Evolutionary conservation across 2,329 filamentous ascomycete genomes (phyloP).

Genomic region (Tolypocladium paradoxum): DNA sequence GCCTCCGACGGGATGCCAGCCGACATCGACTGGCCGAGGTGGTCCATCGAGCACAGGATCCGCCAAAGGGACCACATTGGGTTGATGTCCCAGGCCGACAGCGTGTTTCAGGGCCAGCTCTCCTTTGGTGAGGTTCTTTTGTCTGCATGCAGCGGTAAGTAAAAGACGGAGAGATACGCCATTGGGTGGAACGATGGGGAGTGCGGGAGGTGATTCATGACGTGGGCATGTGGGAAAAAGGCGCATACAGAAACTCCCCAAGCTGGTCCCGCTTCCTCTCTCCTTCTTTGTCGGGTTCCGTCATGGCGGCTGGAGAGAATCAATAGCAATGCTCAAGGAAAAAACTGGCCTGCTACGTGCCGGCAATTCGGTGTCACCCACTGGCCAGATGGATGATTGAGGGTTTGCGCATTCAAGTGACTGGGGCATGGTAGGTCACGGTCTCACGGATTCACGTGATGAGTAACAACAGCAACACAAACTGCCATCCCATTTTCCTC

Average conservation of each 20-base stretch:
- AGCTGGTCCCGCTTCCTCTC: conserved; percentile 21
- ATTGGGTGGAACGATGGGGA: not conserved
- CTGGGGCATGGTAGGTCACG: not conserved
- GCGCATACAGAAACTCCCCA: conserved; percentile 20
- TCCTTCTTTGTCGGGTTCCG: not conserved
- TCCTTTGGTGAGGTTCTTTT: conserved; percentile 22
- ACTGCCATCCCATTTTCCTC: no score
- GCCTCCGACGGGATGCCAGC: conserved; percentile 48
- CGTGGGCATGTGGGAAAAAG: conserved; percentile 6
- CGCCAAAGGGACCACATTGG: conserved; percentile 20
- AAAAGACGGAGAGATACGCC: not conserved
- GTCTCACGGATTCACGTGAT: not conserved
- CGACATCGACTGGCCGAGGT: conserved; percentile 33
- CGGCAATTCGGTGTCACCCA: not conserved
- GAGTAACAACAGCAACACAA: not conserved
- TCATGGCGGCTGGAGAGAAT: not conserved
- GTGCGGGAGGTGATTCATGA: not conserved
- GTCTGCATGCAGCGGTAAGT: conserved; percentile 10
- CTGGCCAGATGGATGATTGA: not conserved
- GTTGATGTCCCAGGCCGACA: conserved; percentile 17
- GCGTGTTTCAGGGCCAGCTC: conserved; percentile 25
- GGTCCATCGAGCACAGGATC: conserved; percentile 18
- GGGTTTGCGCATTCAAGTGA: not conserved
- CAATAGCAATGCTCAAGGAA: not conserved
- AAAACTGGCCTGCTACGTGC: not conserved